Base-by-base conservation (phyloP, 352 stramenopile species). In the Pythium grandisporangium region DNA sequence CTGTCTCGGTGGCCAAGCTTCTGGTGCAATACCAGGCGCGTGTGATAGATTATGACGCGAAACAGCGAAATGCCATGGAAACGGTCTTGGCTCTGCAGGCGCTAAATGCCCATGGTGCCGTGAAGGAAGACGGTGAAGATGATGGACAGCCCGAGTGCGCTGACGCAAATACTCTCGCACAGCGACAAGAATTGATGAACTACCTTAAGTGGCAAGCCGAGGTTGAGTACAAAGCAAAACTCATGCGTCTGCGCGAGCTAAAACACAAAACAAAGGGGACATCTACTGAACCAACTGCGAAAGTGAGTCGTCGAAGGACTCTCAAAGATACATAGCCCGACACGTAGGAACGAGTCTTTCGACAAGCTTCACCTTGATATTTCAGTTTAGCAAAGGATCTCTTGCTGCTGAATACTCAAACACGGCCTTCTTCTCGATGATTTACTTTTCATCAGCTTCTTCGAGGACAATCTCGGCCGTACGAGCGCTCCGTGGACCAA, bases 11-110 rank as follows among this genome's bases (percentile, higher is more conserved):
- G 7, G 70, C 66, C 3, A 84, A 82, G 30, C 53, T 86, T 11
- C 58, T 86, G 3, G 32, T 82, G 14, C 66, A 80, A 27, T 86
- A 86, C 14, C 68, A 70, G 1, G 63, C 48, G 6, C 61, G 60
- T 41, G 55, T 80, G 2, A 65, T 86, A 21, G 70, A 84, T 49
- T 72, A 69, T 44, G 82, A 84, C 32, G 46, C 63, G 22, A 78
- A 78, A 42, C 69, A 63, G 12, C 79, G 76, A 24, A 71, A 66
- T n/a, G 68, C 53, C 14, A 42, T 74, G 4, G 63, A 86, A 25
- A 81, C 48, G 23, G 55, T 77, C 3, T 13, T 45, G 6, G 25
- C 25, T 24, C 17, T 25, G 5, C 17, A 23, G 24, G 45, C 42
- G 11, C 39, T 58, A 33, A 38, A 45, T n/a, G n/a, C n/a, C n/a